Base-by-base conservation (phyloP, 2,329 filamentous ascomycete genomes). In the Coniochaeta sp. region DNA sequence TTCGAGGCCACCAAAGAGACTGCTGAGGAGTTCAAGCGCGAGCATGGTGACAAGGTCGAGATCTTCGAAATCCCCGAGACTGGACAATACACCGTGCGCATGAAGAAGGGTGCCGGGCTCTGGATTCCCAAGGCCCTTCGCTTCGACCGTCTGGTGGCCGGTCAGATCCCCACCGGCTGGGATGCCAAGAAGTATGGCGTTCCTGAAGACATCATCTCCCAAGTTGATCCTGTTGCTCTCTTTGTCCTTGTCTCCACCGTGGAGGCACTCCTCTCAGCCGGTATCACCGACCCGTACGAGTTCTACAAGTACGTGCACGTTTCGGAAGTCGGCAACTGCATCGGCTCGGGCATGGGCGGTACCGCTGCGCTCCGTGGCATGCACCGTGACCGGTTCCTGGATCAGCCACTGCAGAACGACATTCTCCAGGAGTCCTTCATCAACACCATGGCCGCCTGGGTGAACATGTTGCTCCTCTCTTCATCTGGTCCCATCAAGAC, bases 291-390 rank as follows among this genome's bases (percentile, higher is more conserved):
- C 72, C 96, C 95, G 22, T 99, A 98, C 72, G 95, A 99, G 78
- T 98, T 99, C 79, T 99, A 99, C 85, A 93, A 98, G 81, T 99
- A 99, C 70, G 93, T 99, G 64, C 95, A 99, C 75, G 87, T 99
- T 63, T 98, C 95, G 8, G 91, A 99, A 73, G 90, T 99, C 58
- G 95, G 95, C 75, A 99, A 99, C 83, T 98, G 93, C 72, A 88
- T 99, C 67, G 95, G 95, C 76, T 99, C 96, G 34, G 95, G 96
- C 82, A 96, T 99, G 81, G 95, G 95, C 83, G 96, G 95, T 78
- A 89, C 92, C 63, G 86, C 86, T 69, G 95, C 95, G 68, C 84
- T 99, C 65, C 89, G 92, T 69, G 93, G 93, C 69, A 99, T 99
- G 93, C 96, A 98, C 83, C 95, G 93, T 77, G 93, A 97, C 75